A percentile compares a stretch with the other conserved stretches of the same genome.
phyloP scores from a whole-genome alignment of 2,329 filamentous ascomycete genomes.

The Fusarium sp. region DNA sequence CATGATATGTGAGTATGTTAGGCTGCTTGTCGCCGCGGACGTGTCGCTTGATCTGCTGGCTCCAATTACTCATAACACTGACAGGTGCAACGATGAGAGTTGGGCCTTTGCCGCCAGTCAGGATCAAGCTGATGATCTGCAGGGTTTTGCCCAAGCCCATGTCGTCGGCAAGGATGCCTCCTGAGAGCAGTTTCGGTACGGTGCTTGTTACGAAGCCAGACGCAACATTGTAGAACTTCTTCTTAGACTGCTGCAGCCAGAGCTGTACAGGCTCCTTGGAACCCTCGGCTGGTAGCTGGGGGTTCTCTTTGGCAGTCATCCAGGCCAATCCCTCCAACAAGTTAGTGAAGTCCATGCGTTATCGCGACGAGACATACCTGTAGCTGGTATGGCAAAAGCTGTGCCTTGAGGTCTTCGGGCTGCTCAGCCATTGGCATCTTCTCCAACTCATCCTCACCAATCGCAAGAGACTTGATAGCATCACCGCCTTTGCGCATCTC shows the following conservation, averaged over 20 bases:
- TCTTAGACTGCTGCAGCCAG: conserved; percentile 71
- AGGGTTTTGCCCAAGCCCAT: conserved; percentile 95
- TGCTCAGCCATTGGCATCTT: conserved; percentile 79
- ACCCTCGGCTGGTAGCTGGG: conserved; percentile 69
- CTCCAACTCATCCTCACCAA: conserved; percentile 76
- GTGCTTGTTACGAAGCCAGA: conserved; percentile 69
- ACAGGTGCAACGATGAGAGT: conserved; percentile 87
- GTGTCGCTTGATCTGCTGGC: conserved; percentile 80
- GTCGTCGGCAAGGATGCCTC: conserved; percentile 87
- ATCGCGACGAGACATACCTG: conserved; percentile 56
- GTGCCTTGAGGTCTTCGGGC: conserved; percentile 72
- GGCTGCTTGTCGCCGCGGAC: conserved; percentile 72
- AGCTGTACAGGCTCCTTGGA: conserved; percentile 76
- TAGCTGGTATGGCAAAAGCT: conserved; percentile 82
- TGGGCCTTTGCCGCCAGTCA: conserved; percentile 66
- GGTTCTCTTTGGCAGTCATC: conserved; percentile 82
- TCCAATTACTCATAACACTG: conserved; percentile 92
- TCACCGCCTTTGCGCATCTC: conserved; percentile 73
- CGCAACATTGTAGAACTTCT: conserved; percentile 70
- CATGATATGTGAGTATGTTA: conserved; percentile 80
- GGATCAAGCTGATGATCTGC: conserved; percentile 83
- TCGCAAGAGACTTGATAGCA: conserved; percentile 76
- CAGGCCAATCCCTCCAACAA: conserved; percentile 76
- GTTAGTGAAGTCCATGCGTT: conserved; percentile 35
- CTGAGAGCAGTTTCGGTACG: conserved; percentile 75